Evolutionary conservation across 23 red algal species (phyloP).

Genomic region (Gracilaria caudata): DNA sequence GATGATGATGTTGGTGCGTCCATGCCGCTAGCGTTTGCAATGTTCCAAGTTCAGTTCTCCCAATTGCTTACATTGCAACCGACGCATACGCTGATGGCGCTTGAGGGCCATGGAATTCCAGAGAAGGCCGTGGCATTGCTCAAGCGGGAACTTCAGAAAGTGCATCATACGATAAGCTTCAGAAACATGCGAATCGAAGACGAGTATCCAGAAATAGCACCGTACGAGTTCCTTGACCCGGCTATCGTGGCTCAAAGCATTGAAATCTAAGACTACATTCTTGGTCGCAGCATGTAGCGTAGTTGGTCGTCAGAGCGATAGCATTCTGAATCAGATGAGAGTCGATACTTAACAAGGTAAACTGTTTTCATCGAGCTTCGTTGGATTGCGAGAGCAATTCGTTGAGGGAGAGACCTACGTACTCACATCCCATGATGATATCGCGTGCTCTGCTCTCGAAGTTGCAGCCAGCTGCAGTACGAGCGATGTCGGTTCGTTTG

Average conservation of each 20-base stretch:
- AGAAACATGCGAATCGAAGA: slow-evolving; percentile 53
- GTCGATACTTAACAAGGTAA: background rate
- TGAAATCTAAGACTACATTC: slow-evolving; percentile 41
- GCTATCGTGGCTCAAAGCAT: slow-evolving; percentile 47
- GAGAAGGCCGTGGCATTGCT: slow-evolving; percentile 27
- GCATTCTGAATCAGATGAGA: background rate
- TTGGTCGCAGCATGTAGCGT: background rate
- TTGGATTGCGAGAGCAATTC: too few species aligned
- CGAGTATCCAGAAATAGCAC: slow-evolving; percentile 26
- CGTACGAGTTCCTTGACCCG: slow-evolving; percentile 71
- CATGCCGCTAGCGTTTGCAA: slow-evolving; percentile 57
- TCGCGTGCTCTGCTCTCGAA: too few species aligned
- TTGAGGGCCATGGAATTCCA: slow-evolving; percentile 19
- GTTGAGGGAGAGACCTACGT: too few species aligned
- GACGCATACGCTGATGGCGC: slow-evolving; percentile 10
- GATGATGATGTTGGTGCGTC: slow-evolving; percentile 53
- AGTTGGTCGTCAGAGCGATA: background rate
- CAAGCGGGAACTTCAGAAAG: slow-evolving; percentile 47
- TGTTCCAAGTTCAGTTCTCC: slow-evolving; percentile 71
- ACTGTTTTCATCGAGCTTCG: background rate
- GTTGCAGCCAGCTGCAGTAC: too few species aligned
- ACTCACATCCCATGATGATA: too few species aligned
- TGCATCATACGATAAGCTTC: slow-evolving; percentile 41
- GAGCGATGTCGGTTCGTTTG: too few species aligned
- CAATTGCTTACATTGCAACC: slow-evolving; percentile 56